Percentiles rank a stretch among this genome's conserved stretches.
These are phyloP conservation scores for Kingdonia uniflora DNA, from an alignment of 164 flowering plant species.

Conservation along the genomic window DNA sequence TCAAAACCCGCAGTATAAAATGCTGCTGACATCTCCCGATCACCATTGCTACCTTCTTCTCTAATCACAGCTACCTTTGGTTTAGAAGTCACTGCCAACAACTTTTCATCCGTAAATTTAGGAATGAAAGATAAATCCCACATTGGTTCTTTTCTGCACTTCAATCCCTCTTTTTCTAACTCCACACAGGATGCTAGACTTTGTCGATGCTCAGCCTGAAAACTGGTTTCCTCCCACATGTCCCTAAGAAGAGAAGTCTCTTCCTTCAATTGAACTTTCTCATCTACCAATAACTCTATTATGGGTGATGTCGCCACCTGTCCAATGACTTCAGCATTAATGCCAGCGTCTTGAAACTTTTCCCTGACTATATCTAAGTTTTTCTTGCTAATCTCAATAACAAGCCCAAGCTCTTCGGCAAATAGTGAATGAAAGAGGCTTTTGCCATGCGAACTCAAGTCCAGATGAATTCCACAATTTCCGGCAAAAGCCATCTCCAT, in stretches of 20 bases:
- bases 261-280: constrained; percentile 41
- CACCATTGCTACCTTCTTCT: constrained; percentile 31
- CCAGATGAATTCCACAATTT: constrained; percentile 61
- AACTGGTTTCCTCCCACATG: constrained; percentile 96
- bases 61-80: constrained; percentile 74
- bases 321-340: constrained; percentile 39
- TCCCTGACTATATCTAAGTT: constrained; percentile 34
- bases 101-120: constrained; percentile 47
- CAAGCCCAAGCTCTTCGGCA: constrained; percentile 90
- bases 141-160: constrained; percentile 54
- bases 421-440: constrained; percentile 52
- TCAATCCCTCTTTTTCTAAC: constrained; percentile 59
- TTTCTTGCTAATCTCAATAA: constrained; percentile 61
- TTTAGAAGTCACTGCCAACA: constrained; percentile 34
- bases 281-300: constrained; percentile 52
- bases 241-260: constrained; percentile 60
- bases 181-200: constrained; percentile 78
- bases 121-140: constrained; percentile 79
- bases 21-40: constrained; percentile 78
- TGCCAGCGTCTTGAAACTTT: constrained; percentile 27
- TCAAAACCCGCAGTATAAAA: constrained; percentile 75
- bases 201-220: constrained; percentile 64
- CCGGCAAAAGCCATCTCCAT: constrained; percentile 98
- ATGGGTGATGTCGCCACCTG: constrained; percentile 18
- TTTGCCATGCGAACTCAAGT: constrained; percentile 41